Evolutionary conservation across 805 yeast species (phyloP).

Genomic region (Grigorovia transvaalensis): DNA sequence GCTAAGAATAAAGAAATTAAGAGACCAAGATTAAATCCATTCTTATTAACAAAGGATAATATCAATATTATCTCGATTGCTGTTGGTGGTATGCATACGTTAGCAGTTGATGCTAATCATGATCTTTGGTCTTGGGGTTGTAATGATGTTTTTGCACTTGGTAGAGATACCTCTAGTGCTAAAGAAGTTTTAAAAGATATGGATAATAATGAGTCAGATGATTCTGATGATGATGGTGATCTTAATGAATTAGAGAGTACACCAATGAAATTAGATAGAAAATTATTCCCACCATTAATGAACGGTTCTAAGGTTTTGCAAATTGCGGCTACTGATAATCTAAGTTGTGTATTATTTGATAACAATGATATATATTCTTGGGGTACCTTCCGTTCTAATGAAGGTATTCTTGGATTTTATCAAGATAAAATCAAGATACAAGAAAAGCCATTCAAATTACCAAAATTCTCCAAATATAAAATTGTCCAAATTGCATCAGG

Average conservation of each 20-base stretch:
- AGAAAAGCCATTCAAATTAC: slow-evolving; percentile 52
- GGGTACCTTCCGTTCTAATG: slow-evolving; percentile 95
- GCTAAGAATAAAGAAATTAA: slow-evolving; percentile 88
- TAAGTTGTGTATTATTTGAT: slow-evolving; percentile 68
- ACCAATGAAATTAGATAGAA: slow-evolving; percentile 55
- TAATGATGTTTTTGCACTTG: slow-evolving; percentile 84
- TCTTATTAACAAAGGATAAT: slow-evolving; percentile 43
- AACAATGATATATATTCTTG: slow-evolving; percentile 90
- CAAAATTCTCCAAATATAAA: slow-evolving; percentile 38
- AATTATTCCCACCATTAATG: slow-evolving; percentile 51
- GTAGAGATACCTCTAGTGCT: slow-evolving; percentile 67
- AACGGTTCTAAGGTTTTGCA: slow-evolving; percentile 52
- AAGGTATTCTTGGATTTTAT: slow-evolving; percentile 77
- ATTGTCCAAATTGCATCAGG: slow-evolving; percentile 84
- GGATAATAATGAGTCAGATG: slow-evolving; percentile 50
- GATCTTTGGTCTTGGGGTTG: slow-evolving; percentile 98
- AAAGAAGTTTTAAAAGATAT: slow-evolving; percentile 58
- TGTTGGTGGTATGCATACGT: slow-evolving; percentile 91
- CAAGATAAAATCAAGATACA: slow-evolving; percentile 56
- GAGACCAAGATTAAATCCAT: slow-evolving; percentile 87
- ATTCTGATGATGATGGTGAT: slow-evolving; percentile 65
- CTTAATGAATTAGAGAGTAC: slow-evolving; percentile 83
- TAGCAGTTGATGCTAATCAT: slow-evolving; percentile 70
- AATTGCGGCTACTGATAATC: slow-evolving; percentile 84
- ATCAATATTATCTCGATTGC: slow-evolving; percentile 76